phyloP scores from a whole-genome alignment of 306 rosid species.

The Pyrus betulifolia region DNA sequence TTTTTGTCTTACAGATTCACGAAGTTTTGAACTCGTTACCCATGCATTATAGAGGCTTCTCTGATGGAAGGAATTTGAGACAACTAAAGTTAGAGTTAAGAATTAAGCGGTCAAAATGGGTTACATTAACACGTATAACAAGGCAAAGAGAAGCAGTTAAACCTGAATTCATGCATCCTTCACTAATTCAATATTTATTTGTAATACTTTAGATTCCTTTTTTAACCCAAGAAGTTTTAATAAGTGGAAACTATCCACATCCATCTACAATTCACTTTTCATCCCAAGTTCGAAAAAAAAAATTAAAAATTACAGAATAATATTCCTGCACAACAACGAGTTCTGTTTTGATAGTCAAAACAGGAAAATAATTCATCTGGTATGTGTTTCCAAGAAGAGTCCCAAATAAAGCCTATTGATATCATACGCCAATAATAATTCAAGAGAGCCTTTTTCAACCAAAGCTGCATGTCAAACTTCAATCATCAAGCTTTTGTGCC shows the following conservation, averaged over 20 bases:
- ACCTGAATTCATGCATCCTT: neutral
- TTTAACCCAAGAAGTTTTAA: neutral
- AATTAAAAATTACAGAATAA: neutral
- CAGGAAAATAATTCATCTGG: neutral
- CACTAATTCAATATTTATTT: neutral
- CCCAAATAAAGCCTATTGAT: neutral
- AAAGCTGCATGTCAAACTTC: neutral
- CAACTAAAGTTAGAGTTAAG: neutral
- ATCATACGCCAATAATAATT: neutral
- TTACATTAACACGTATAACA: neutral
- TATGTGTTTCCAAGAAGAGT: neutral
- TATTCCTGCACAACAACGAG: neutral
- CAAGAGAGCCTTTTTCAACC: neutral
- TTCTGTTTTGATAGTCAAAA: neutral
- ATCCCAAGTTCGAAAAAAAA: neutral
- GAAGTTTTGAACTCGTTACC: slow-evolving; percentile 55
- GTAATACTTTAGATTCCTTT: neutral
- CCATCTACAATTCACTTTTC: neutral
- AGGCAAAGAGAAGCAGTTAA: neutral
- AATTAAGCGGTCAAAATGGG: neutral
- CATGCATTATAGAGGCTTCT: slow-evolving; percentile 68
- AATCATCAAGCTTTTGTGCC: neutral
- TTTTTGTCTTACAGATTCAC: slow-evolving; percentile 85
- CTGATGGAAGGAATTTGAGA: slow-evolving; percentile 45
- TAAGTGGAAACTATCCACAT: neutral